phyloP scores from a whole-genome alignment of 495 filamentous ascomycete species.

The Pseudevernia furfuracea region DNA sequence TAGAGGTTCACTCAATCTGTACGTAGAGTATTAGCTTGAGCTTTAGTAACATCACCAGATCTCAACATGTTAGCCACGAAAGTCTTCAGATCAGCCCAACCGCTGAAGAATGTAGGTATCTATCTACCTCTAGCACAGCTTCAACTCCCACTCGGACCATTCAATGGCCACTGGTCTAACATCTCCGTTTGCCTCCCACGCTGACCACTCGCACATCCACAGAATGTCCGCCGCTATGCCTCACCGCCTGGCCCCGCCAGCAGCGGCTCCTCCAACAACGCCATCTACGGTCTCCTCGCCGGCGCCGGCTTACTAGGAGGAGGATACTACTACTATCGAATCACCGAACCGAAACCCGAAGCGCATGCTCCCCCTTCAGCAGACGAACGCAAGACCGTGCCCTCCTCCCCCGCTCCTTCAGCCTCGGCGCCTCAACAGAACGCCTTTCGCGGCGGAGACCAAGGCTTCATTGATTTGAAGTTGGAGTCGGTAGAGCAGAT shows the following conservation, averaged over 20 bases:
- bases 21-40: too few species aligned
- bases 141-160: background rate
- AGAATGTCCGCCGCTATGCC: constrained; percentile 49
- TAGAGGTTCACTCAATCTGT: too few species aligned
- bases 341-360: constrained; percentile 27
- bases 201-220: constrained; percentile 4
- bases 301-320: constrained; percentile 37
- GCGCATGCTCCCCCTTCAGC: constrained; percentile 11
- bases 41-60: background rate
- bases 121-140: background rate
- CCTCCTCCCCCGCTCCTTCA: constrained; percentile 20
- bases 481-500: constrained; percentile 58
- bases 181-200: background rate
- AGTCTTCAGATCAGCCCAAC: constrained; percentile 42
- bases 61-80: constrained; percentile 43
- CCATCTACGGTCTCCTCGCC: constrained; percentile 34
- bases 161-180: background rate
- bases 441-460: constrained; percentile 73
- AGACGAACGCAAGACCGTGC: constrained; percentile 16
- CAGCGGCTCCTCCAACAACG: constrained; percentile 27
- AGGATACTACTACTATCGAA: constrained; percentile 39
- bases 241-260: constrained; percentile 38
- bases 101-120: constrained; percentile 40
- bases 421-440: constrained; percentile 14
- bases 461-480: constrained; percentile 75